A percentile compares a stretch with the other conserved stretches of the same genome.
phyloP scores from a whole-genome alignment of 23 red algal species.

The Gracilariopsis chorda region DNA sequence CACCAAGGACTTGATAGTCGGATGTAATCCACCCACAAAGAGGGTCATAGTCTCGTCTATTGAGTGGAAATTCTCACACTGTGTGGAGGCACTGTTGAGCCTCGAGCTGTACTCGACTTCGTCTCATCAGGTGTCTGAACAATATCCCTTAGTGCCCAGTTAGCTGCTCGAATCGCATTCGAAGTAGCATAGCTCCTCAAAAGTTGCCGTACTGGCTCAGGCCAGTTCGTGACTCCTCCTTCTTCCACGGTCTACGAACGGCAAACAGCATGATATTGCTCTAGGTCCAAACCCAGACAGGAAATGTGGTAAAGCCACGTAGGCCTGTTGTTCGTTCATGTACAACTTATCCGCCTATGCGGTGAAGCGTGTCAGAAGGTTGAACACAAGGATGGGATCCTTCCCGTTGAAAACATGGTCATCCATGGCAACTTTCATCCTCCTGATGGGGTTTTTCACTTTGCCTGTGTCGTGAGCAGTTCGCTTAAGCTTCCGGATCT shows the following conservation, averaged over 20 bases:
- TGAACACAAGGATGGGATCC: neutral
- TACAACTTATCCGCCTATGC: neutral
- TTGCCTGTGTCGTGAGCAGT: neutral
- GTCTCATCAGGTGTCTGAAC: neutral
- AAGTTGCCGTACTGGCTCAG: neutral
- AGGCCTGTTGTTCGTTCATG: neutral
- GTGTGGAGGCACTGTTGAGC: neutral
- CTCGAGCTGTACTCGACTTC: neutral
- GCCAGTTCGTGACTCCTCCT: neutral
- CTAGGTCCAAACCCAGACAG: neutral
- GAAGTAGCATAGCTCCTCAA: neutral
- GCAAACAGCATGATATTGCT: neutral
- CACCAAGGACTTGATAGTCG: neutral
- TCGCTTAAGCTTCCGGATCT: neutral
- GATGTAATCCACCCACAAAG: neutral
- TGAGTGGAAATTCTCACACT: neutral
- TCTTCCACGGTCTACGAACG: neutral
- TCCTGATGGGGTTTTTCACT: neutral
- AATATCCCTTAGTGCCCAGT: neutral
- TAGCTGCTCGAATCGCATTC: neutral
- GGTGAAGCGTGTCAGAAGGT: neutral
- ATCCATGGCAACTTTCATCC: neutral
- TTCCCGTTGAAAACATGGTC: neutral
- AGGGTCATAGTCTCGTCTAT: neutral
- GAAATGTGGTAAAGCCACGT: constrained; percentile 12